phyloP scores from a whole-genome alignment of 1,284 basidiomycete genomes.

The Ustilago curta region DNA sequence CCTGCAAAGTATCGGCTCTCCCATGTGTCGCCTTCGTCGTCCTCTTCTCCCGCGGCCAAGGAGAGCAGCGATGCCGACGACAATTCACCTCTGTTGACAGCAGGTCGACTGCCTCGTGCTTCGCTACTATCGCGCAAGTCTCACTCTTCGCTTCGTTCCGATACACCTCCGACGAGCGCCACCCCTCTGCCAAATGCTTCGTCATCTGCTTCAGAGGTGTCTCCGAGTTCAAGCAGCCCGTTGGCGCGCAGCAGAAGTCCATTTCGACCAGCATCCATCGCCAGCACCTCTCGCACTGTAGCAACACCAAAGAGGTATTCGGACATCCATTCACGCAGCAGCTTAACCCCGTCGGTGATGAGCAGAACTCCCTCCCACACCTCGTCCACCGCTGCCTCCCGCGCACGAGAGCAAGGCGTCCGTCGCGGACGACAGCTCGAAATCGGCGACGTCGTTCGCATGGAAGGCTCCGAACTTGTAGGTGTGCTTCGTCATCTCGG shows the following conservation, averaged over 20 bases:
- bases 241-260: slow-evolving; percentile 29
- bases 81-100: slow-evolving; percentile 42
- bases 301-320: slow-evolving; percentile 46
- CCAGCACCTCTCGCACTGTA: slow-evolving; percentile 18
- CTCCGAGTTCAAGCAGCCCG: slow-evolving; percentile 22
- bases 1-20: slow-evolving; percentile 53
- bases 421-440: slow-evolving; percentile 53
- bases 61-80: slow-evolving; percentile 26
- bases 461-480: slow-evolving; percentile 55
- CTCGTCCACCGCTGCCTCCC: slow-evolving; percentile 42
- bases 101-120: slow-evolving; percentile 37
- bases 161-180: slow-evolving; percentile 32
- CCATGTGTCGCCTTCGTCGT: slow-evolving; percentile 10
- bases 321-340: slow-evolving; percentile 29
- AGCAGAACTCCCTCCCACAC: slow-evolving; percentile 37
- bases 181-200: slow-evolving; percentile 21
- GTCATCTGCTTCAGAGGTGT: slow-evolving; percentile 31
- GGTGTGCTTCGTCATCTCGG: slow-evolving; percentile 66
- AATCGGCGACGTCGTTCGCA: slow-evolving; percentile 59
- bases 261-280: slow-evolving; percentile 5
- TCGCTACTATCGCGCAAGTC: slow-evolving; percentile 41
- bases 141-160: slow-evolving; percentile 30
- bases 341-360: slow-evolving; percentile 18
- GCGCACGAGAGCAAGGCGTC: slow-evolving; percentile 22
- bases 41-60: slow-evolving; percentile 14